Base-by-base conservation (phyloP, 306 rosid genomes). In the Potentilla sterilis region DNA sequence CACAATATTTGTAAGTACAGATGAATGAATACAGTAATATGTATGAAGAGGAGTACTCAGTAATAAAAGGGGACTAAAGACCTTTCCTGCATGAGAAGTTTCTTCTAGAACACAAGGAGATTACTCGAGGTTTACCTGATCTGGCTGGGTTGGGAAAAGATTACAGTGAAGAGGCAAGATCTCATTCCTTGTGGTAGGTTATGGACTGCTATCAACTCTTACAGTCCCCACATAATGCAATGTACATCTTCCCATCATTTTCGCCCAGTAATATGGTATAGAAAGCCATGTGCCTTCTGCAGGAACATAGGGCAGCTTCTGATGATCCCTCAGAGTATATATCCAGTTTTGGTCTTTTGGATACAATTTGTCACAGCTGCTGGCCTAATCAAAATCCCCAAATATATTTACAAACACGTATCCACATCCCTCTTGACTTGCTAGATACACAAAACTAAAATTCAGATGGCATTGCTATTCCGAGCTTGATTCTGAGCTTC, bases 401-500 rank as follows among this genome's bases (percentile, higher is more conserved):
- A 63, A 12, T 57, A 59, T 82, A 80, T 78, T 58, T 75, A 73
- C 73, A 62, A 66, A 67, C 67, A 70, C 61, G 65, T 51, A 64
- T 80, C 70, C 79, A 80, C 63, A 41, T 21, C 78, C 69, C 52
- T 80, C 75, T 72, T 71, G 32, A 67, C 40, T 75, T 41, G 78
- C 77, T 37, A 77, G 81, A 63, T 62, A 59, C 77, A 80, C 69
- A 78, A 55, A 59, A 42, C 54, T 16, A 0, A 48, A 21, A 65
- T 78, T 95, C 89, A 95, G 72, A 88, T 43, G 21, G 84, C 59
- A 28, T 83, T 75, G 80, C 88, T 92, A n/a, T 84, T 83, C 57
- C 90, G 97, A 83, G 91, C 84, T 69, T 82, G 81, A 83, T 87
- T 91, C 75, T 92, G 96, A 85, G 97, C 97, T 88, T 95, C 97